Evolutionary conservation across 192 early-diverging fungal species (phyloP), one percentile per base, ranked within the genome.

Genomic region (Mycoemilia scoparia): DNA sequence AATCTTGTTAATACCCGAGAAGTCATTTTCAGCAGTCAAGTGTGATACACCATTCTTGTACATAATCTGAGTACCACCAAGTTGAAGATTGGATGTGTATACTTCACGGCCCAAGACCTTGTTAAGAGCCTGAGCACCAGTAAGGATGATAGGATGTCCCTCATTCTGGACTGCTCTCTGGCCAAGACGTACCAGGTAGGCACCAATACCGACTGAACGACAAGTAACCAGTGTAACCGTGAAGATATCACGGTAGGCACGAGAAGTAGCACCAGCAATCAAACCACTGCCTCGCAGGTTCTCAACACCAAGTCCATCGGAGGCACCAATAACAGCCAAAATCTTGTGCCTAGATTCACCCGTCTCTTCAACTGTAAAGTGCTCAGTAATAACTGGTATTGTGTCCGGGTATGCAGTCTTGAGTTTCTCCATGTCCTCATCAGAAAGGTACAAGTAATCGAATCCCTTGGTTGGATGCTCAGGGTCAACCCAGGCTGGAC

Each of bases 51-150:
- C 93, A 66, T 98, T 98, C 66, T 84, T 84, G 71, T 82, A 84
- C 93, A 98, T 98, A 61, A 98, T 93, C 61, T 91, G 88, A 16
- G 90, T 95, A 30, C 93, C 93, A 36, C 93, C 93, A 16, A 98
- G 69, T 59, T 98, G 93, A 56, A 98, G 46, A 66, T 98, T 98
- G 24, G 86, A 90, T 11, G 88, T 78, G 62, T 98, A 98, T 2
- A 98, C 93, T 46, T 98, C 87, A 33, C 90, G 79, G 36, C 93
- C 93, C 24, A 95, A 70, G 1, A 98, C 82, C 67, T 98, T 98
- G 77, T 98, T 98, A 31, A 98, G 60, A 17, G 93, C 90, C 6
- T 75, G 80, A 10, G 90, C 88, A 39, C 93, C 93, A 2, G 93
- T 97, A 54, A 97, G 69, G 38, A 98, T 96, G 49, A 98, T 96